Percentiles rank a stretch among this genome's conserved stretches.
phyloP scores from a whole-genome alignment of 768 basidiomycete species.

The Russula sp. region DNA sequence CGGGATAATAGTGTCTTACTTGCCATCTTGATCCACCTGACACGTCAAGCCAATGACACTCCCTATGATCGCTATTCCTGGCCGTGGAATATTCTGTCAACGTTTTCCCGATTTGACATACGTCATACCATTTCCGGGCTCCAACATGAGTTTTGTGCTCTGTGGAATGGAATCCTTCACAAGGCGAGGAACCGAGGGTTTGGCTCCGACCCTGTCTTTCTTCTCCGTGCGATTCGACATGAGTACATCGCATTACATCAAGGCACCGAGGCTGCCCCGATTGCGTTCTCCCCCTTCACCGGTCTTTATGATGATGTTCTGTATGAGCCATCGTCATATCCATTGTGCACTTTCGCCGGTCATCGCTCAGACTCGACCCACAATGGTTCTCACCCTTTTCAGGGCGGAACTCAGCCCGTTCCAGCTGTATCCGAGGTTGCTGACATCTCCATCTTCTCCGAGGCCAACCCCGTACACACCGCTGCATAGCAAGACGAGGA shows the following conservation, averaged over 20 bases:
- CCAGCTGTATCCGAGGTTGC: no score
- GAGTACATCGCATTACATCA: not conserved
- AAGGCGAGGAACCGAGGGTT: not conserved
- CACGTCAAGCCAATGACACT: not conserved
- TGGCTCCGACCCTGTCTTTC: accelerated
- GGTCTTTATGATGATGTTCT: not conserved
- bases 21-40: not conserved
- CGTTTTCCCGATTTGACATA: not conserved
- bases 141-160: not conserved
- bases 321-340: not conserved
- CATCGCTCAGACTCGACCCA: not conserved
- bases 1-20: not conserved
- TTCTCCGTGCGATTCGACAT: not conserved
- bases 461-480: no score
- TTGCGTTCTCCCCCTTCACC: not conserved
- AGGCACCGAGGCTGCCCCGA: not conserved
- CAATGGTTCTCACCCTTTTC: no score
- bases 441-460: no score
- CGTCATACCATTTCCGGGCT: not conserved
- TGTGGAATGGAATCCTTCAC: not conserved
- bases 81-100: not conserved
- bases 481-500: no score
- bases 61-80: no score
- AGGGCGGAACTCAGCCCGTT: no score
- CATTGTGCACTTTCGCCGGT: not conserved